Conservation (phyloP, 257 asterid genomes). For the Thymus mandschuricus region DNA sequence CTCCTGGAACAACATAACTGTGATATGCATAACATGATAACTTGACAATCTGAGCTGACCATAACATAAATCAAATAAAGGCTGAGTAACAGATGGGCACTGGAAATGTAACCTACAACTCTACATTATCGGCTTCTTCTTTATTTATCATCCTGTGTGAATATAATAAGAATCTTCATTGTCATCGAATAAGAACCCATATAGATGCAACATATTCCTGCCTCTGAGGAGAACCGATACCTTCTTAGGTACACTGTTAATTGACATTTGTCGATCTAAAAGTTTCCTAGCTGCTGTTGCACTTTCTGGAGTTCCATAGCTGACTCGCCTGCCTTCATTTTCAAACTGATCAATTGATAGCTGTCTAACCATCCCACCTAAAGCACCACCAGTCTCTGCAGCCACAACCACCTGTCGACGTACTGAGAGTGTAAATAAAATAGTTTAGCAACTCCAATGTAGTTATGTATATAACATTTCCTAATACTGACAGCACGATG, state of each 20-base stretch:
- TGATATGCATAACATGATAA: constrained; percentile 1
- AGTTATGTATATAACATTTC: constrained; percentile 9
- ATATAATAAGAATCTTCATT: background rate
- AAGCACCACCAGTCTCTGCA: constrained; percentile 83
- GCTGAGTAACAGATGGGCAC: constrained; percentile 19
- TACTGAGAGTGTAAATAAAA: constrained; percentile 34
- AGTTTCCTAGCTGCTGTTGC: constrained; percentile 97
- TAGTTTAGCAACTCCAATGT: constrained; percentile 20
- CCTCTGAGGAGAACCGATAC: constrained; percentile 34
- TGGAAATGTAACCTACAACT: constrained; percentile 24
- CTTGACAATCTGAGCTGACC: constrained; percentile 6
- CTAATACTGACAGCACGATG: constrained; percentile 87
- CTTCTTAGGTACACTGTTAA: constrained; percentile 92
- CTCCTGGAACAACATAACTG: constrained; percentile 25
- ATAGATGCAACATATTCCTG: constrained; percentile 12
- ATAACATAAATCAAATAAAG: constrained; percentile 15
- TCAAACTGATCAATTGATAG: constrained; percentile 81
- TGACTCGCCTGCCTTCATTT: constrained; percentile 80
- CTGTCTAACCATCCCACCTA: constrained; percentile 86
- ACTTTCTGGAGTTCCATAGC: constrained; percentile 96
- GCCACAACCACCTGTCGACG: constrained; percentile 72
- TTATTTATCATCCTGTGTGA: constrained; percentile 11
- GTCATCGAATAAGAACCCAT: constrained; percentile 4
- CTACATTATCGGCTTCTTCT: constrained; percentile 6
- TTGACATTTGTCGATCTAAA: constrained; percentile 93